Evolutionary conservation across 192 early-diverging fungal genomes (phyloP), one percentile per base, ranked within the genome.

Genomic region (Podila epicladia): DNA sequence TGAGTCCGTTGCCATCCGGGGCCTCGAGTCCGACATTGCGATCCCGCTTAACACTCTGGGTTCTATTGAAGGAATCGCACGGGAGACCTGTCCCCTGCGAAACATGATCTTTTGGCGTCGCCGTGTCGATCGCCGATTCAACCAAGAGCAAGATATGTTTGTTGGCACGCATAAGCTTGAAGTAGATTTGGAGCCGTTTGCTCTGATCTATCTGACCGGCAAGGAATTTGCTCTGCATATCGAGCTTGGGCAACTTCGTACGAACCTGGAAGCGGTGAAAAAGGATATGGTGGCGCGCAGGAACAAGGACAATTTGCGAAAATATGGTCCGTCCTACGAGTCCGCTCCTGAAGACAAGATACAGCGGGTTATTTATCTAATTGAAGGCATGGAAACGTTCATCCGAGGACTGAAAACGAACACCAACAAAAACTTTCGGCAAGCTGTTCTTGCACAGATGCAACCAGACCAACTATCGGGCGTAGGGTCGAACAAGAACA

Each of bases 71-170:
- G 37, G 55, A 22, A 19, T 51, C 3, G 19, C 38, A 11, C 24
- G 7, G 13, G 32, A 74, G 9, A 4, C 67, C 1, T 45, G 59
- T 32, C 58, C 75, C 31, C 26, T 70, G 1, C 38, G 41, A 15
- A 69, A 83, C 55, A 67, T 65, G 12, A 59, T 86, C 0, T 82
- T 72, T 62, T 89, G 87, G 87, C 69, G 66, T 45, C 84, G 82
- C 6, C 65, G 65, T 22, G 61, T 71, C 13, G 35, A 1, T 9
- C 49, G 64, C 0, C 75, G 75, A 19, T 85, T 78, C 68, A 80
- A 87, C 58, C 37, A 50, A 5, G 71, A 72, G 4, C 41, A 72
- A 15, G 78, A 82, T 45, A 32, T 41, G 1, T 84, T 83, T 58
- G 57, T 78, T 32, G 75, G 74, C 0, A 6, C 65, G 13, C 29